phyloP scores from a whole-genome alignment of 345 rosid species.

The Hibiscus tridactylites region DNA sequence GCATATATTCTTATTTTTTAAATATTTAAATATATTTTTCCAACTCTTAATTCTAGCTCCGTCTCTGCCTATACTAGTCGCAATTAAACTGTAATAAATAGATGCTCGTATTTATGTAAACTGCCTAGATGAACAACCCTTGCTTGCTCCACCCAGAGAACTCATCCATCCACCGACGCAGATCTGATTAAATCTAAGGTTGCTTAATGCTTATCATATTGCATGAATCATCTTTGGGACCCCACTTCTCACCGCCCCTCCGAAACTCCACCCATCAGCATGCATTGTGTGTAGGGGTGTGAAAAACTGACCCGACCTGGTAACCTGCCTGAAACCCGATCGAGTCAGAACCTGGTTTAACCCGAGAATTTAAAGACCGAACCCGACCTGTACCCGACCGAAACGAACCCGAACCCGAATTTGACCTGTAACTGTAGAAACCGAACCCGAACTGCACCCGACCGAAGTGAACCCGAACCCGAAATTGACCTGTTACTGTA shows the following conservation, averaged over 20 bases:
- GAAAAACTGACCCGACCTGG: no score
- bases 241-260: not conserved
- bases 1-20: no score
- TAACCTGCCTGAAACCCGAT: no score
- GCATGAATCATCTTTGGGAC: not conserved
- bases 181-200: not conserved
- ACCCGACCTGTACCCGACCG: no score
- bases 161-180: not conserved
- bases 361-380: no score
- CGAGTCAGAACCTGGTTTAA: no score
- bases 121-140: not conserved
- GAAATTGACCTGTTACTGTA: no score
- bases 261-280: not conserved
- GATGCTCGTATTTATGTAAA: not conserved
- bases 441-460: no score
- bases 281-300: not conserved
- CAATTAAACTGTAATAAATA: not conserved
- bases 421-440: no score
- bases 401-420: no score
- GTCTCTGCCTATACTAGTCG: not conserved
- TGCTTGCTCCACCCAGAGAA: not conserved
- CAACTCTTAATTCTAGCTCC: fast-evolving
- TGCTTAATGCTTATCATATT: not conserved
- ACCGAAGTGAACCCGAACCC: no score
- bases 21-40: no score